Conservation (phyloP, 2,329 filamentous ascomycete genomes). For the Fonsecaea multimorphosa region DNA sequence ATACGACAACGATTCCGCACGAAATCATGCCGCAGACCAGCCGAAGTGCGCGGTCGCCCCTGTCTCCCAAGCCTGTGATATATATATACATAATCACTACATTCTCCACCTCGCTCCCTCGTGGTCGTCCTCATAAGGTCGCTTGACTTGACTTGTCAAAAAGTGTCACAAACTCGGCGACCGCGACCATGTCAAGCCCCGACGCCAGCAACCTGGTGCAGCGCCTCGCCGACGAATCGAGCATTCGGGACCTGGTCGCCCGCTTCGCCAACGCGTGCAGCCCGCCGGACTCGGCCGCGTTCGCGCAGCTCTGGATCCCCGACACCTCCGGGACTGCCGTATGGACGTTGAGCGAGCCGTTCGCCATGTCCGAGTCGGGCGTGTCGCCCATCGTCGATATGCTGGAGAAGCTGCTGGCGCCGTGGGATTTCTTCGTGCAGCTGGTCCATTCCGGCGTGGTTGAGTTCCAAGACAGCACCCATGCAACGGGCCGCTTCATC, state of each 20-base stretch:
- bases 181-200: too few species aligned
- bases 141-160: too few species aligned
- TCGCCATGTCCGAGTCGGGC: slow-evolving; percentile 17
- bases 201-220: not conserved
- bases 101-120: too few species aligned
- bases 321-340: not conserved
- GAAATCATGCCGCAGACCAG: too few species aligned
- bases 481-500: slow-evolving; percentile 27
- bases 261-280: slow-evolving; percentile 21
- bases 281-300: slow-evolving; percentile 5
- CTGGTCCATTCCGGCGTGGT: slow-evolving; percentile 27
- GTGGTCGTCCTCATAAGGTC: too few species aligned
- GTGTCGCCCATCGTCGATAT: slow-evolving; percentile 8
- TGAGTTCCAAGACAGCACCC: not conserved
- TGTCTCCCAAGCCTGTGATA: too few species aligned
- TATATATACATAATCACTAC: too few species aligned
- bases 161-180: too few species aligned
- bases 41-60: too few species aligned
- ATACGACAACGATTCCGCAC: too few species aligned
- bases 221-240: slow-evolving; percentile 17
- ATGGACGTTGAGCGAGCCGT: slow-evolving; percentile 20
- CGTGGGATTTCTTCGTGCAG: slow-evolving; percentile 27
- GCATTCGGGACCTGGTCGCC: slow-evolving; percentile 21
- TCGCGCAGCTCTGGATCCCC: slow-evolving; percentile 20
- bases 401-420: slow-evolving; percentile 10